Conservation (phyloP, 768 basidiomycete species). For the Leucogyrophana mollusca region DNA sequence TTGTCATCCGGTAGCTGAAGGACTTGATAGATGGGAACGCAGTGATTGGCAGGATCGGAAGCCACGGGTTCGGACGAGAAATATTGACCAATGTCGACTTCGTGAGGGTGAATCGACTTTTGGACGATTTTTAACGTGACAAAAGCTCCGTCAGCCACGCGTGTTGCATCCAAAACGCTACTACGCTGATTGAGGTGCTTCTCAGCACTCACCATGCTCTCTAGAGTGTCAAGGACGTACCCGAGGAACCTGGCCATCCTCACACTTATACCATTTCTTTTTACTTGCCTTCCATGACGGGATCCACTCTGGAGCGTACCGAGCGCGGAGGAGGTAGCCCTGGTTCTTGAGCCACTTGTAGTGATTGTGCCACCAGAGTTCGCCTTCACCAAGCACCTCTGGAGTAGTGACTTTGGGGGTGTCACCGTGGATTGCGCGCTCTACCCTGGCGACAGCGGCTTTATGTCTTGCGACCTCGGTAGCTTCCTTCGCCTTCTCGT, state of each 20-base stretch:
- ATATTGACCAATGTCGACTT: conserved; percentile 22
- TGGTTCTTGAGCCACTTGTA: conserved; percentile 26
- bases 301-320: conserved; percentile 31
- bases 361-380: conserved; percentile 19
- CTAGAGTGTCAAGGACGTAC: neutral
- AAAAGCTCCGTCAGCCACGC: conserved; percentile 3
- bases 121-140: conserved; percentile 9
- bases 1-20: conserved; percentile 17
- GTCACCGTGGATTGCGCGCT: too few species aligned
- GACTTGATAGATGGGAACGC: conserved; percentile 24
- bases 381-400: conserved; percentile 2
- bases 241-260: neutral
- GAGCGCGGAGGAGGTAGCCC: conserved; percentile 33
- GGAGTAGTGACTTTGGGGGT: too few species aligned
- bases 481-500: too few species aligned
- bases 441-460: too few species aligned
- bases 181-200: neutral
- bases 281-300: conserved; percentile 29
- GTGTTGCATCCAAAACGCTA: conserved; percentile 8
- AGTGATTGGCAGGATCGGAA: conserved; percentile 29
- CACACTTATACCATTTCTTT: conserved; percentile 3
- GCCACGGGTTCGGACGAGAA: conserved; percentile 18
- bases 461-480: too few species aligned
- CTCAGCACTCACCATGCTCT: too few species aligned
- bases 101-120: conserved; percentile 14